Conservation (phyloP, 169 alveolate species). For the Plasmodium vivax region DNA sequence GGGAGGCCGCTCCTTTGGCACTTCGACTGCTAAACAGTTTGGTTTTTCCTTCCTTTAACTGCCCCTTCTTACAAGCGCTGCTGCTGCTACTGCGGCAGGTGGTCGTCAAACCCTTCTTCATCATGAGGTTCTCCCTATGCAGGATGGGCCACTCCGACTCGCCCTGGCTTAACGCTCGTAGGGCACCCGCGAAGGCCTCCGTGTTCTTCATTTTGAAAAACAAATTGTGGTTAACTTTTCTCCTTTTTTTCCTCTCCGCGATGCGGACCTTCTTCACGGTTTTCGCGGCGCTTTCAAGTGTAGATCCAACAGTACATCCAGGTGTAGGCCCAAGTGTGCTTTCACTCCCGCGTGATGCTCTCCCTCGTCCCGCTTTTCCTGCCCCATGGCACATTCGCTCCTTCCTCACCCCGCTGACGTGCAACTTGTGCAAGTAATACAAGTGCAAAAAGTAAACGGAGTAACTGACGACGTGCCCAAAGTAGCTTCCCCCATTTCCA, state of each 20-base stretch:
- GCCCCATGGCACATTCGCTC: background rate
- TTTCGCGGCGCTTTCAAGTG: background rate
- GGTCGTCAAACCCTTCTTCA: background rate
- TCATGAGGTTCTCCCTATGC: background rate
- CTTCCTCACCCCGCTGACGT: background rate
- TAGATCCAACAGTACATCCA: no score
- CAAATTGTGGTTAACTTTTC: background rate
- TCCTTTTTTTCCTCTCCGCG: background rate
- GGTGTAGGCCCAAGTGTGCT: background rate
- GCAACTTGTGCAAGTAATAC: constrained; percentile 5
- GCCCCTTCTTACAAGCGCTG: background rate
- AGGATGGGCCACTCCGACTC: background rate
- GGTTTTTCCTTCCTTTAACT: background rate
- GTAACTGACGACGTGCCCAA: constrained; percentile 26
- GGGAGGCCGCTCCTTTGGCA: background rate
- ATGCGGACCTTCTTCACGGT: background rate
- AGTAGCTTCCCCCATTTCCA: background rate
- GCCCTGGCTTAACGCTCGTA: background rate
- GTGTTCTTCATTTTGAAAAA: background rate
- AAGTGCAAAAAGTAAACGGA: constrained; percentile 34
- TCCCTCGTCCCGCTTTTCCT: background rate
- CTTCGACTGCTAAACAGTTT: background rate
- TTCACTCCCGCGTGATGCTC: background rate
- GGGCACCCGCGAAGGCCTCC: background rate
- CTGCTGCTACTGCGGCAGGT: background rate